Evolutionary conservation across 2,329 filamentous ascomycete genomes (phyloP), one percentile per base, ranked within the genome.

Genomic region (Alternaria sp.): DNA sequence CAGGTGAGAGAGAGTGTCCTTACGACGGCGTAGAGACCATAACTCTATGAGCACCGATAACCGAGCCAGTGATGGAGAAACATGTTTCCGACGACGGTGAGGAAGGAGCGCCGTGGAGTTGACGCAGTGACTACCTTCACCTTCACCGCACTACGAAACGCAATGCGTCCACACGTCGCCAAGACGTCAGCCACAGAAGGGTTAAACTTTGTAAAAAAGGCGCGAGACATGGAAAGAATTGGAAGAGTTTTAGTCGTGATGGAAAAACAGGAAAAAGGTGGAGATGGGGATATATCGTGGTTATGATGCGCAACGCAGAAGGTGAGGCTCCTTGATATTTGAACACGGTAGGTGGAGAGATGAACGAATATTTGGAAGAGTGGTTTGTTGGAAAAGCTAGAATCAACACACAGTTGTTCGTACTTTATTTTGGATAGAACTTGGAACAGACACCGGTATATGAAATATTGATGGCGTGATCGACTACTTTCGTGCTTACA

Each of bases 1-100:
- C 24, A 39, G n/a, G 46, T 55, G 52, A 49, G 52, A 24, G 50
- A 44, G n/a, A n/a, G n/a, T n/a, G 17, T 14, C 9, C 36, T 34
- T 40, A 49, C 48, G 17, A 17, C 17, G 17, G 17, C 17, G 17
- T 17, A 17, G 7, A n/a, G 6, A 7, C 10, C 28, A 13, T 34
- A 0, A 24, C 13, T 28, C 23, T 48, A 6, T 11, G 13, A 17
- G 29, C 13, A 3, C 21, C 13, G 13, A 7, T 7, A 11, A 48
- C 21, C 21, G 44, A 48, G 29, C 21, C 21, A 48, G n/a, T 24
- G 21, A 21, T 26, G 31, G 36, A 13, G 5, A 24, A n/a, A 24
- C 4, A 11, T 34, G 11, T 14, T 17, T 3, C 21, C 24, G 7
- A 14, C 34, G 31, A 26, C 4, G 29, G 29, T 48, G 44, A 48